Percentiles rank a stretch among this genome's conserved stretches.
Conservation (phyloP, 2,329 filamentous ascomycete genomes). For the Aureobasidium namibiae region DNA sequence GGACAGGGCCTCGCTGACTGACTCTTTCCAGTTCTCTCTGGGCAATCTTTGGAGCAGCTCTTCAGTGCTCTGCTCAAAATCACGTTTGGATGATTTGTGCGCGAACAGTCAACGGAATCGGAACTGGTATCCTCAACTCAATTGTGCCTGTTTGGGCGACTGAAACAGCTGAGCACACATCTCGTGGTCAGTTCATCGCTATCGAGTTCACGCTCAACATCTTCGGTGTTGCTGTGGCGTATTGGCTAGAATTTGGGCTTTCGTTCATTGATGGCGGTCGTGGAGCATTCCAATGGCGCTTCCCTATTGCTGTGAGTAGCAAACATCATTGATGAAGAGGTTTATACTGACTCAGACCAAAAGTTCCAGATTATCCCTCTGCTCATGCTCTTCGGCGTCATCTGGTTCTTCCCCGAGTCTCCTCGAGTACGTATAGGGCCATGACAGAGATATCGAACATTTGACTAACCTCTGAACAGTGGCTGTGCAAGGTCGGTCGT, state of each 20-base stretch:
- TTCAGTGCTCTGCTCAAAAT: constrained; percentile 61
- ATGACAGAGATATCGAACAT: too few species aligned
- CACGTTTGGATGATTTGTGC: constrained; percentile 61
- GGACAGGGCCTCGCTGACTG: too few species aligned
- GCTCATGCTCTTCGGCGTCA: constrained; percentile 44
- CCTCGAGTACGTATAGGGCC: too few species aligned
- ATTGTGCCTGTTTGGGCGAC: constrained; percentile 66
- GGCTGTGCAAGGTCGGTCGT: constrained; percentile 58
- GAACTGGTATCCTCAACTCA: constrained; percentile 59
- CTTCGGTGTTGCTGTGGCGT: constrained; percentile 51
- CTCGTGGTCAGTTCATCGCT: constrained; percentile 60
- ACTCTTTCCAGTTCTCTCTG: constrained; percentile 43
- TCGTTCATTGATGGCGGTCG: constrained; percentile 52
- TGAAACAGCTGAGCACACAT: constrained; percentile 59
- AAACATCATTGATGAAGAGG: neutral
- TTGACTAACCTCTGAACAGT: too few species aligned
- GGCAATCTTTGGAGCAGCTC: constrained; percentile 43
- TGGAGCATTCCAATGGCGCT: constrained; percentile 51
- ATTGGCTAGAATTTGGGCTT: constrained; percentile 42
- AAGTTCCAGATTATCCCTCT: constrained; percentile 59
- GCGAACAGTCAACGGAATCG: constrained; percentile 12
- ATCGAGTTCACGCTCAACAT: constrained; percentile 69
- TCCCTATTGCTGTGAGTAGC: constrained; percentile 21
- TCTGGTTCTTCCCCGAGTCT: constrained; percentile 64
- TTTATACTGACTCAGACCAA: constrained; percentile 52